Base-by-base conservation (phyloP, 2,329 filamentous ascomycete species). In the Neofusicoccum umdonicola region DNA sequence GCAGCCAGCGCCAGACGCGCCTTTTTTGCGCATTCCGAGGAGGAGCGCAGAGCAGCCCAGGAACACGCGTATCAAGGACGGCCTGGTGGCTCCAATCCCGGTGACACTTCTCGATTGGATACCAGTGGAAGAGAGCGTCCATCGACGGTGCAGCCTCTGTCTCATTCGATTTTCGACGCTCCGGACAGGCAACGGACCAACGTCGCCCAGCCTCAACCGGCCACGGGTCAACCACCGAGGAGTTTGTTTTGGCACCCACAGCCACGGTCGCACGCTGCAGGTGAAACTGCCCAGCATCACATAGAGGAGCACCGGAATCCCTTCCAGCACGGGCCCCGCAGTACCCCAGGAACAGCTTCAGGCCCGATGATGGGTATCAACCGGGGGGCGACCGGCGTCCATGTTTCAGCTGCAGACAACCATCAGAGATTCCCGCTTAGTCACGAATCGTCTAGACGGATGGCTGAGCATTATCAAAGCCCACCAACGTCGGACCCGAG, bases 141-240 rank as follows among this genome's bases (percentile, higher is more conserved):
- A 6, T 72, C 74, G 1, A 78, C 76, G 7, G 77, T 78, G 8
- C 76, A 79, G 62, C 77, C 77, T 31, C 68, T 78, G 37, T 74
- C 74, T 17, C 76, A 78, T 44, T 74, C 76, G 35, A 67, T 69
- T 6, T 79, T 77, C 65, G 76, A 76, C 41, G 76, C 76, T 15
- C 77, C 76, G 2, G 63, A 65, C 8, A 58, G 52, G 19, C 62
- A 64, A 11, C 45, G 52, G 3, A 15, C 47, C 22, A 35, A 15
- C n/a, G n/a, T 44, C 31, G 22, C 39, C 19, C 54, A 65, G 37
- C 47, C 39, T 58, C 65, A 4, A 47, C 68, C 44, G 68, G 69
- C 27, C 48, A 68, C 4, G 67, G 22, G 62, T 13, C 71, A 73
- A 34, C 66, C 72, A 31, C 67, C 70, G 27, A 72, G 72, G 61